These are phyloP conservation scores for Colletotrichum sp. DNA, from an alignment of 2,329 filamentous ascomycete genomes.

Conservation along the genomic window DNA sequence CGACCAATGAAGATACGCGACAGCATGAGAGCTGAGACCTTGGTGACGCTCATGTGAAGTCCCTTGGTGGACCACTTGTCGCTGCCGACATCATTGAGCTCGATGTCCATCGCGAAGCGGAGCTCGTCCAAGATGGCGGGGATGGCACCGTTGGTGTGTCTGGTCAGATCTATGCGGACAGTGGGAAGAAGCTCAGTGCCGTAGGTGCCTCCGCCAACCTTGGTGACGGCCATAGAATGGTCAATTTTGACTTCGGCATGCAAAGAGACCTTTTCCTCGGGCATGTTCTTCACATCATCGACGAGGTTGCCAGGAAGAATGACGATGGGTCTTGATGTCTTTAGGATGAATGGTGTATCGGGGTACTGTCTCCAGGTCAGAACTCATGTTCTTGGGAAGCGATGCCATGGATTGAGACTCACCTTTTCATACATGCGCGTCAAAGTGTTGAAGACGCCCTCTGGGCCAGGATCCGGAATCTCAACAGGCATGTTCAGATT, in stretches of 20 bases:
- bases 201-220: conserved; percentile 7
- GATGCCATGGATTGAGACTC: background rate
- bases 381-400: rapidly evolving
- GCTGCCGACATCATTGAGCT: conserved; percentile 3
- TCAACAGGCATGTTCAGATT: background rate
- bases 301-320: background rate
- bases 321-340: background rate
- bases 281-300: conserved; percentile 6
- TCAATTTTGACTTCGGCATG: conserved; percentile 7
- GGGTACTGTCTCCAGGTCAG: background rate
- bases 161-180: background rate
- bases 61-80: conserved; percentile 3
- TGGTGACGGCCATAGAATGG: conserved; percentile 7
- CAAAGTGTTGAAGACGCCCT: background rate
- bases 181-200: background rate
- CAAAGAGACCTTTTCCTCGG: conserved; percentile 5
- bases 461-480: background rate
- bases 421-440: conserved; percentile 4
- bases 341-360: background rate
- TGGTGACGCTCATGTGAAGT: conserved; percentile 9
- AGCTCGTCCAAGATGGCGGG: conserved; percentile 3
- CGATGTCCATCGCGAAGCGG: conserved; percentile 9
- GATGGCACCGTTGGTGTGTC: conserved; percentile 4
- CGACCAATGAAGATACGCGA: conserved; percentile 8
- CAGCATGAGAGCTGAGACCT: conserved; percentile 1